phyloP scores from a whole-genome alignment of 208 protist species.

The Tritrichomonas musculus region DNA sequence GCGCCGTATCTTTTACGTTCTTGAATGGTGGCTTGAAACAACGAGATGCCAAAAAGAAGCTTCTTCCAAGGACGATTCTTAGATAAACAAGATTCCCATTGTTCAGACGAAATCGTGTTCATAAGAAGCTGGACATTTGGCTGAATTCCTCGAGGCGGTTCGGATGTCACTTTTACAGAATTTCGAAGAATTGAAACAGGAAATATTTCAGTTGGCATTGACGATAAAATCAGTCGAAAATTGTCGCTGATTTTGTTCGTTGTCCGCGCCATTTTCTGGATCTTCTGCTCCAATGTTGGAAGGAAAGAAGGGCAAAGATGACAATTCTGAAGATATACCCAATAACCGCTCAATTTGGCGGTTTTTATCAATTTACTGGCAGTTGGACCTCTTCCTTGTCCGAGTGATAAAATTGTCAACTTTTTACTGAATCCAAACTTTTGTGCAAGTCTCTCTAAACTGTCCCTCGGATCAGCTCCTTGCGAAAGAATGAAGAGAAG shows the following conservation, averaged over 20 bases:
- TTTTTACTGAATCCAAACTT: slow-evolving; percentile 56
- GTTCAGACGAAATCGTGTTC: slow-evolving; percentile 75
- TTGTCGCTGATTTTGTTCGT: slow-evolving; percentile 58
- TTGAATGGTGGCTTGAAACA: slow-evolving; percentile 87
- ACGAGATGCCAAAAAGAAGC: slow-evolving; percentile 82
- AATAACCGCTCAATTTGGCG: slow-evolving; percentile 64
- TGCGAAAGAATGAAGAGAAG: slow-evolving; percentile 92
- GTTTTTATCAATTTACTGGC: slow-evolving; percentile 78
- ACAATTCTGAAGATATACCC: slow-evolving; percentile 91
- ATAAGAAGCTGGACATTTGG: slow-evolving; percentile 73
- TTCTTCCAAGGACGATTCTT: slow-evolving; percentile 66
- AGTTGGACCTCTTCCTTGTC: slow-evolving; percentile 82
- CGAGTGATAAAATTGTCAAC: slow-evolving; percentile 75
- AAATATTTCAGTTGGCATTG: slow-evolving; percentile 83
- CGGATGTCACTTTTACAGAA: slow-evolving; percentile 90
- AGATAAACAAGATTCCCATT: slow-evolving; percentile 43
- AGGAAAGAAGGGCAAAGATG: slow-evolving; percentile 76
- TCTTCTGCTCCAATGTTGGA: slow-evolving; percentile 75
- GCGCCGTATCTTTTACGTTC: slow-evolving; percentile 75
- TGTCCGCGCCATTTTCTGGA: slow-evolving; percentile 59
- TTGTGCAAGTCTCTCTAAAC: slow-evolving; percentile 73
- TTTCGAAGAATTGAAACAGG: slow-evolving; percentile 89
- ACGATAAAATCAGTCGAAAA: slow-evolving; percentile 94
- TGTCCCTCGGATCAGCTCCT: slow-evolving; percentile 82
- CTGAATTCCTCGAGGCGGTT: slow-evolving; percentile 73